Evolutionary conservation across 305 asterid species (phyloP).

Genomic region (Caryopteris hybrid): DNA sequence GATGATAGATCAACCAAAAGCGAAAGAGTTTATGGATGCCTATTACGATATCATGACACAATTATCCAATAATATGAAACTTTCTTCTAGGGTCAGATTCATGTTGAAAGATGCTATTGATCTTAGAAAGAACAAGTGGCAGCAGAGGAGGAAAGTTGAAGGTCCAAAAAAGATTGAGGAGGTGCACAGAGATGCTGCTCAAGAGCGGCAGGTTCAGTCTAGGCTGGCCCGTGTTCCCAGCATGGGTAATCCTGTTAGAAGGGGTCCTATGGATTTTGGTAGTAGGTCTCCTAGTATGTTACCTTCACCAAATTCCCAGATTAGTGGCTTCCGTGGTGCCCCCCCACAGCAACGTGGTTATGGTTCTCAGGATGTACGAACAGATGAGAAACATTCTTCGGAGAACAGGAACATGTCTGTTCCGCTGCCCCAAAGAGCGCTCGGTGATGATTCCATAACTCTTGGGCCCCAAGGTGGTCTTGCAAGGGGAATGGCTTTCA

Average conservation of each 20-base stretch:
- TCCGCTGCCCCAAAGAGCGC: constrained; percentile 48
- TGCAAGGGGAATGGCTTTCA: constrained; percentile 84
- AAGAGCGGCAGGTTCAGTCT: constrained; percentile 63
- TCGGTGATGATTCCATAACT: constrained; percentile 56
- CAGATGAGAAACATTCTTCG: constrained; percentile 38
- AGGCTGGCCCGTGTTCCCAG: constrained; percentile 50
- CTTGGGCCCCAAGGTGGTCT: constrained; percentile 99
- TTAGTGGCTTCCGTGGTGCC: constrained; percentile 39
- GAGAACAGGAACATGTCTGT: constrained; percentile 38
- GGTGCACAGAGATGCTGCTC: constrained; percentile 77
- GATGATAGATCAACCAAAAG: constrained; percentile 70
- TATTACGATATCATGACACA: constrained; percentile 53
- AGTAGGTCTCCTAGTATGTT: constrained; percentile 43
- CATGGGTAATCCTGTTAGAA: constrained; percentile 43
- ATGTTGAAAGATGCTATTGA: constrained; percentile 78
- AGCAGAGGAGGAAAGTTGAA: constrained; percentile 83
- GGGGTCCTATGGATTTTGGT: constrained; percentile 44
- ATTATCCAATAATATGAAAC: constrained; percentile 46
- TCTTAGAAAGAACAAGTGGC: constrained; percentile 80
- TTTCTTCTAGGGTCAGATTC: constrained; percentile 66
- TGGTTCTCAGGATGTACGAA: constrained; percentile 53
- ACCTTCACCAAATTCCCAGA: constrained; percentile 42
- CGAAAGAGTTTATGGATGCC: constrained; percentile 59
- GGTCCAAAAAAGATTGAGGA: constrained; percentile 85
- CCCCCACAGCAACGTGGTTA: constrained; percentile 46